Evolutionary conservation across 176 grass and related monocot species (phyloP).

Genomic region (Puccinellia tenuiflora): DNA sequence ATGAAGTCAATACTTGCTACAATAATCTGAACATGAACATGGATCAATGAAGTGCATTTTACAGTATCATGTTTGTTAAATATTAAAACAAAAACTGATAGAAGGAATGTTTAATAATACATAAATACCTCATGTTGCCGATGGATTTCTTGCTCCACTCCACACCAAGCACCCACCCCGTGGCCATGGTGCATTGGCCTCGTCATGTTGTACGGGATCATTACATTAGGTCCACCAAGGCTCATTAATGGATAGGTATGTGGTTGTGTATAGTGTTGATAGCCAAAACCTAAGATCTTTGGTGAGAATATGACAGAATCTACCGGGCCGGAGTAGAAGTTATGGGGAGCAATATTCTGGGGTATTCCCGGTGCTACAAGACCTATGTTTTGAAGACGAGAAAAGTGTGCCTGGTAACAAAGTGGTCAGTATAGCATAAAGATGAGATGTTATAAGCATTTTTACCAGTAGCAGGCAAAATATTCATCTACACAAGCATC

Average conservation of each 20-base stretch:
- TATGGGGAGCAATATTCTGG: background rate
- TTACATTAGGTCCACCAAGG: background rate
- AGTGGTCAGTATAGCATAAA: background rate
- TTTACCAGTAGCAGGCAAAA: too few relatives aligned
- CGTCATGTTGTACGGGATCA: constrained; percentile 20
- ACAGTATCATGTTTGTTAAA: too few relatives aligned
- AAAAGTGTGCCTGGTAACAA: constrained; percentile 33
- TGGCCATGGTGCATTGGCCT: constrained; percentile 17
- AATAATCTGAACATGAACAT: background rate
- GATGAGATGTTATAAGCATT: background rate
- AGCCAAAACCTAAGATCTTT: constrained; percentile 19
- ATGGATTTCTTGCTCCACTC: background rate
- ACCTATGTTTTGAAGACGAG: background rate
- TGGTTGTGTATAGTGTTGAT: background rate
- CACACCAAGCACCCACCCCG: background rate
- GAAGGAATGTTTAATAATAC: background rate
- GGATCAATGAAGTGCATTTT: background rate
- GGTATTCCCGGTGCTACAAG: background rate
- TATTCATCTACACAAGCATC: background rate
- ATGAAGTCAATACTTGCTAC: background rate
- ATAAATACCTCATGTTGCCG: background rate
- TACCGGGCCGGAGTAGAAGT: constrained; percentile 24
- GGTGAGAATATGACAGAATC: background rate
- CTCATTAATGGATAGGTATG: constrained; percentile 6
- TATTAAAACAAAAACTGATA: background rate